Percentiles rank a stretch among this genome's conserved stretches.
Evolutionary conservation across 2,329 filamentous ascomycete genomes (phyloP).

Genomic region (Pestalotiopsis fici): DNA sequence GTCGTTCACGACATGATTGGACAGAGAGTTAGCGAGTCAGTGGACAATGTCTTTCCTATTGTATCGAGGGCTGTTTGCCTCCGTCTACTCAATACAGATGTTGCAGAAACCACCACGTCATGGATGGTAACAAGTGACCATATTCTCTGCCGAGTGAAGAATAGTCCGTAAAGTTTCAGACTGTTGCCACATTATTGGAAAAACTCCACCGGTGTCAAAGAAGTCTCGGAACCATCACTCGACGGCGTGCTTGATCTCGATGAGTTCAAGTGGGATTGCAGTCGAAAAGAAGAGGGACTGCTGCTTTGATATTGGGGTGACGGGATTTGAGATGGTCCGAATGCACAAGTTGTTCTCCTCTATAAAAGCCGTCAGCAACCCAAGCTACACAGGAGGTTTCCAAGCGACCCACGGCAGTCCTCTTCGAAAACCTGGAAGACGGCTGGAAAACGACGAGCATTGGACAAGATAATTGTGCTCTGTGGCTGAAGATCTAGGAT

Average conservation of each 20-base stretch:
- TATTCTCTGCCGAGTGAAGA: not conserved
- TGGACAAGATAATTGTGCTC: conserved; percentile 65
- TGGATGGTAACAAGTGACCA: too few species aligned
- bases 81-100: too few species aligned
- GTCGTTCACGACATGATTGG: not conserved
- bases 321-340: not conserved
- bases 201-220: not conserved
- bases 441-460: conserved; percentile 68
- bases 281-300: conserved; percentile 7
- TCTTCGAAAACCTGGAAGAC: conserved; percentile 64
- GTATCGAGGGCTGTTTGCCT: too few species aligned
- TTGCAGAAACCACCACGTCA: too few species aligned
- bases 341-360: not conserved
- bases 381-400: not conserved
- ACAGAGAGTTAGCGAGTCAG: not conserved
- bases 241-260: not conserved
- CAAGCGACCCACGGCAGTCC: not conserved
- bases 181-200: not conserved
- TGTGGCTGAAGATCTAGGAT: conserved; percentile 58
- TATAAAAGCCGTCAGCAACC: not conserved
- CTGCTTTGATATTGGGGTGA: not conserved
- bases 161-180: not conserved
- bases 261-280: conserved; percentile 1
- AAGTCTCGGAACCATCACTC: not conserved
- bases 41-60: too few species aligned